Evolutionary conservation across 2,329 filamentous ascomycete species (phyloP).

Genomic region (Hymenoscyphus infarciens): DNA sequence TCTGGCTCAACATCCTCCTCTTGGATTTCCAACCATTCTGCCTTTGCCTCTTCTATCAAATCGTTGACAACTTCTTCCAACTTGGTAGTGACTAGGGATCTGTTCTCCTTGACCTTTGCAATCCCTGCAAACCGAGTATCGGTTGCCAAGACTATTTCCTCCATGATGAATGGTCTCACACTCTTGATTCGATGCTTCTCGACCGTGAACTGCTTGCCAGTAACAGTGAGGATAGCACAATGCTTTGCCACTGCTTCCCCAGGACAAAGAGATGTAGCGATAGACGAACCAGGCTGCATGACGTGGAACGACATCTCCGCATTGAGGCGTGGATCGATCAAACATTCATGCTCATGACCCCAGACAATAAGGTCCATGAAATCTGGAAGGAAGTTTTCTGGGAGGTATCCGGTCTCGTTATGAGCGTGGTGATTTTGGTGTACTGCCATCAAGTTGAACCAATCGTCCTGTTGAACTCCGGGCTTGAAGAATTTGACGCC

Average conservation of each 20-base stretch:
- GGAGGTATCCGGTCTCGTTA: constrained; percentile 88
- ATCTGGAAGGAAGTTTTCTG: constrained; percentile 86
- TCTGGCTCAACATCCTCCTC: constrained; percentile 57
- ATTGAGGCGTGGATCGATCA: constrained; percentile 81
- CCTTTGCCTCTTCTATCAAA: constrained; percentile 80
- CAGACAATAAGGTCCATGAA: constrained; percentile 91
- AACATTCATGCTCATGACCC: constrained; percentile 96
- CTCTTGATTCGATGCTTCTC: constrained; percentile 82
- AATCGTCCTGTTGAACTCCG: constrained; percentile 74
- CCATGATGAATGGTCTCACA: constrained; percentile 86
- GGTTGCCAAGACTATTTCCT: constrained; percentile 72
- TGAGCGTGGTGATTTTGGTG: constrained; percentile 96
- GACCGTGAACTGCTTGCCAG: constrained; percentile 73
- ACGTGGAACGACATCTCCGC: constrained; percentile 88
- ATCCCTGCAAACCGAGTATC: constrained; percentile 75
- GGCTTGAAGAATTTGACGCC: constrained; percentile 94
- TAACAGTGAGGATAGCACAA: constrained; percentile 80
- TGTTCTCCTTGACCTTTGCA: constrained; percentile 78
- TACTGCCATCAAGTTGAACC: constrained; percentile 94
- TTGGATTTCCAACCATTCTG: constrained; percentile 78
- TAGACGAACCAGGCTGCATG: constrained; percentile 95
- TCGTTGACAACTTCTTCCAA: constrained; percentile 77
- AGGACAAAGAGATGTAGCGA: constrained; percentile 86
- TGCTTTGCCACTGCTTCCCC: constrained; percentile 91
- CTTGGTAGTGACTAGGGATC: constrained; percentile 72